Evolutionary conservation across 2,329 filamentous ascomycete genomes (phyloP).

Genomic region (Laburnicola sp.): DNA sequence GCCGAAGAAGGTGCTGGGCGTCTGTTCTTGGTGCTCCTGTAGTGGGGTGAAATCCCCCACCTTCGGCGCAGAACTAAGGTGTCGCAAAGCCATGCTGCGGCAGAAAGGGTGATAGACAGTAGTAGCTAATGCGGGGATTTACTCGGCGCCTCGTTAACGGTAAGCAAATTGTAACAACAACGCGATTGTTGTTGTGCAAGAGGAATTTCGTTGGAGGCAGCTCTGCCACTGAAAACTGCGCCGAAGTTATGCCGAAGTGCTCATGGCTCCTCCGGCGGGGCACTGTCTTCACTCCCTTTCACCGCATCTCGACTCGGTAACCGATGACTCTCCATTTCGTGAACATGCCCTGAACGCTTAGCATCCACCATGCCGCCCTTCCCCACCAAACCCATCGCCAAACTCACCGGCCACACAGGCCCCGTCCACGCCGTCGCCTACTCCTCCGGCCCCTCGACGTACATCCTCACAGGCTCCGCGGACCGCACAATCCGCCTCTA

Average conservation of each 20-base stretch:
- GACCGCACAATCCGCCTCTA: conserved; percentile 86
- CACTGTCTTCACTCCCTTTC: not conserved
- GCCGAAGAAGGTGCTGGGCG: conserved; percentile 71
- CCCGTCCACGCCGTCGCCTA: conserved; percentile 56
- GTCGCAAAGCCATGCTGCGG: conserved; percentile 46
- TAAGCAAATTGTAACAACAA: too few species aligned
- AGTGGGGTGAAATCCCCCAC: conserved; percentile 65
- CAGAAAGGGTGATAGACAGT: too few species aligned
- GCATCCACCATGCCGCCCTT: conserved; percentile 41
- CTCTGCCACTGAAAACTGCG: conserved; percentile 1
- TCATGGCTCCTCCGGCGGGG: not conserved
- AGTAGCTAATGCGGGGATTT: too few species aligned
- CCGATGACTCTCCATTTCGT: not conserved
- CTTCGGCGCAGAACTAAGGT: conserved; percentile 61
- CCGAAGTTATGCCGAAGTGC: conserved; percentile 7
- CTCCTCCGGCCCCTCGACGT: conserved; percentile 54
- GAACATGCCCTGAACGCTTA: not conserved
- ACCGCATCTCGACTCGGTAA: not conserved
- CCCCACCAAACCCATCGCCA: conserved; percentile 46
- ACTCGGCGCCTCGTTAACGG: too few species aligned
- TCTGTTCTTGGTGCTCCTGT: conserved; percentile 70
- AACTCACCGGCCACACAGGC: conserved; percentile 48
- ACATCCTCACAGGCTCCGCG: conserved; percentile 78
- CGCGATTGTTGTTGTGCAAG: too few species aligned
- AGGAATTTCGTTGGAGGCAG: not conserved